Evolutionary conservation across 257 asterid species (phyloP).

Genomic region (Salvia hispanica): DNA sequence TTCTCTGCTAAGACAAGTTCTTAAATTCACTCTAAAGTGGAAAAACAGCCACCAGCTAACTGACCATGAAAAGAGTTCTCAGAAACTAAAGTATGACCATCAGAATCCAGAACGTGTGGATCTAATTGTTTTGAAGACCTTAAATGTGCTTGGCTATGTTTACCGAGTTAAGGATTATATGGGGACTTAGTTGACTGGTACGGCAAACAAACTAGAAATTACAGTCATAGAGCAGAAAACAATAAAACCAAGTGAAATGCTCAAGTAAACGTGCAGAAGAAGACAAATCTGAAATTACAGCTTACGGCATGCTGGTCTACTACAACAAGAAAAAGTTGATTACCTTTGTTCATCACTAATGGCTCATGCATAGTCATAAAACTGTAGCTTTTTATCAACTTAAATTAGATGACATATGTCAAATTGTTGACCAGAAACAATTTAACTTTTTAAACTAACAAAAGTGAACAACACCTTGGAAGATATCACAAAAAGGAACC

Average conservation of each 20-base stretch:
- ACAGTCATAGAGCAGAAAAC: not conserved
- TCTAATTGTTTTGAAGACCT: not conserved
- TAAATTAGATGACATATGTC: not conserved
- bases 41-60: not conserved
- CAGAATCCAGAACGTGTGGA: not conserved
- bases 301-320: not conserved
- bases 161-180: not conserved
- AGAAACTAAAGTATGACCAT: not conserved
- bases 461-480: constrained; percentile 5
- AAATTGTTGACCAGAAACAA: not conserved
- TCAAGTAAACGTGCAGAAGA: constrained; percentile 4
- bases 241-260: not conserved
- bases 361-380: constrained; percentile 22
- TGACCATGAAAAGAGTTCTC: not conserved
- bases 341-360: not conserved
- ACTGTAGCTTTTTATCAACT: constrained; percentile 5
- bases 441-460: not conserved
- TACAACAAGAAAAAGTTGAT: not conserved
- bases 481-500: constrained; percentile 14
- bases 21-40: constrained; percentile 1
- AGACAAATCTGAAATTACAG: not conserved
- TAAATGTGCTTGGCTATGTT: not conserved
- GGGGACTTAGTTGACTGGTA: not conserved
- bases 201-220: not conserved
- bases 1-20: not conserved